phyloP scores from a whole-genome alignment of 805 yeast species.

The Pichia nanzhaoensis region DNA sequence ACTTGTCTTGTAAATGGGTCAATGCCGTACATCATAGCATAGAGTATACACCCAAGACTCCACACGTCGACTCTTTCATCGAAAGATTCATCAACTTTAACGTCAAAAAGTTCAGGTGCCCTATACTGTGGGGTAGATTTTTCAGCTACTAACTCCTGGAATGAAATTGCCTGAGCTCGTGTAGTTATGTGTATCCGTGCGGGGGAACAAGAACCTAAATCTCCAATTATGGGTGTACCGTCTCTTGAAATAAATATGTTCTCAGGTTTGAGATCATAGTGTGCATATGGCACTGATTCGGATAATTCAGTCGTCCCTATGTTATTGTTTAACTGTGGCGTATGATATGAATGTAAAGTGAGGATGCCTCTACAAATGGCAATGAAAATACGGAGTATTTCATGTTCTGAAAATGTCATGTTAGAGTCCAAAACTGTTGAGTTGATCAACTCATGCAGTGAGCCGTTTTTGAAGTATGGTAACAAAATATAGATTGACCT shows the following conservation, averaged over 20 bases:
- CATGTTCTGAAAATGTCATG: slow-evolving; percentile 44
- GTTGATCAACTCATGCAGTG: slow-evolving; percentile 77
- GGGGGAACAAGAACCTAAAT: slow-evolving; percentile 70
- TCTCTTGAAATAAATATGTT: slow-evolving; percentile 74
- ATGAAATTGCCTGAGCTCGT: slow-evolving; percentile 63
- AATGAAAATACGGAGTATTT: slow-evolving; percentile 52
- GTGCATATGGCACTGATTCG: slow-evolving; percentile 67
- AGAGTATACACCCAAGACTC: slow-evolving; percentile 84
- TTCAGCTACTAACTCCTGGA: slow-evolving; percentile 77
- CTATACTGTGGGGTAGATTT: slow-evolving; percentile 82
- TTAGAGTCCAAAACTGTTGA: slow-evolving; percentile 47
- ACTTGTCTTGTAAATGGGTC: slow-evolving; percentile 89
- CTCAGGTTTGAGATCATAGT: slow-evolving; percentile 84
- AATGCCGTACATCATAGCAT: slow-evolving; percentile 65
- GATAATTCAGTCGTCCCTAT: slow-evolving; percentile 40
- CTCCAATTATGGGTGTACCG: slow-evolving; percentile 74
- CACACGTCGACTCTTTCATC: slow-evolving; percentile 81
- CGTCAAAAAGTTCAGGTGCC: slow-evolving; percentile 86
- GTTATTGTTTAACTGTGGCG: slow-evolving; percentile 9
- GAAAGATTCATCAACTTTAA: slow-evolving; percentile 55
- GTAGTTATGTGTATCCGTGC: slow-evolving; percentile 51
- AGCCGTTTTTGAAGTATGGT: slow-evolving; percentile 69
- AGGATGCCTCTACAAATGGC: slow-evolving; percentile 72
- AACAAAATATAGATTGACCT: slow-evolving; percentile 70
- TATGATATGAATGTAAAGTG: slow-evolving; percentile 62